Conservation (phyloP, 2,329 filamentous ascomycete genomes). For the Penicillium sp. region DNA sequence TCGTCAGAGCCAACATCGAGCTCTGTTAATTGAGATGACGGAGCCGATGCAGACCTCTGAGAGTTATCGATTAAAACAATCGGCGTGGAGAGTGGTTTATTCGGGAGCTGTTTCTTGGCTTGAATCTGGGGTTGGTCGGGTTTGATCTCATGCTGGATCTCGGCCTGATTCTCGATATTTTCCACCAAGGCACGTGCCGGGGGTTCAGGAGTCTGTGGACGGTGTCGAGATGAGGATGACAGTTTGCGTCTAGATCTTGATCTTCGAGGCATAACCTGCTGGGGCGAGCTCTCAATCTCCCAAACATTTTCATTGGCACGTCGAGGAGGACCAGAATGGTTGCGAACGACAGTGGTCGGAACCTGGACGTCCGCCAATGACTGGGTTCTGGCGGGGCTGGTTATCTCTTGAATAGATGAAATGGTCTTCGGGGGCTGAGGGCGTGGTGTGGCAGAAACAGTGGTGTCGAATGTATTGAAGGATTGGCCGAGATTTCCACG, state of each 20-base stretch:
- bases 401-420: slow-evolving; percentile 19
- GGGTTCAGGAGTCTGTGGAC: slow-evolving; percentile 2
- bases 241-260: slow-evolving; percentile 16
- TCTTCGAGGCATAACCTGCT: slow-evolving; percentile 25
- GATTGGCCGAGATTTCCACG: slow-evolving; percentile 39
- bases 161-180: background rate
- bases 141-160: background rate
- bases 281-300: slow-evolving; percentile 43
- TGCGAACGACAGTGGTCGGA: slow-evolving; percentile 22
- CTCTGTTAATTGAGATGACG: slow-evolving; percentile 22
- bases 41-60: background rate
- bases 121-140: background rate
- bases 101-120: background rate
- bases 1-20: slow-evolving; percentile 16
- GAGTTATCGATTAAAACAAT: too few relatives aligned
- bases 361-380: slow-evolving; percentile 16
- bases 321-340: slow-evolving; percentile 27
- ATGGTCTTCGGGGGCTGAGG: slow-evolving; percentile 21
- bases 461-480: slow-evolving; percentile 34
- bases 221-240: slow-evolving; percentile 10
- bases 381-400: slow-evolving; percentile 16
- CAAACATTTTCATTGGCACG: slow-evolving; percentile 35
- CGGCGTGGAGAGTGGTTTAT: too few relatives aligned
- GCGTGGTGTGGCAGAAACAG: slow-evolving; percentile 33
- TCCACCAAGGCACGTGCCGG: background rate